phyloP scores from a whole-genome alignment of 2,329 filamentous ascomycete genomes.

The Periconia macrospinosa region DNA sequence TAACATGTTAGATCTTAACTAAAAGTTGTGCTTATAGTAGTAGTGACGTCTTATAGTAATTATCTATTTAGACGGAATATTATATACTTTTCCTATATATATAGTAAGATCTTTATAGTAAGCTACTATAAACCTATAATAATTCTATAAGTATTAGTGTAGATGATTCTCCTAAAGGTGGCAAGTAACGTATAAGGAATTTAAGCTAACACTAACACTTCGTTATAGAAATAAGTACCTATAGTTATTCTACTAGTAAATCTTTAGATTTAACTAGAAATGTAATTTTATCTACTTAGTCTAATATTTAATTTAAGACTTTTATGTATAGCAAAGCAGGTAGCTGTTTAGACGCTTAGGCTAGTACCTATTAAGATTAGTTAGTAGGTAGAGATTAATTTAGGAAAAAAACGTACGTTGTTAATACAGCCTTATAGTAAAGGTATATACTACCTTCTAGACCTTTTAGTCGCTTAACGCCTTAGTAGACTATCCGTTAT shows the following conservation, averaged over 20 bases:
- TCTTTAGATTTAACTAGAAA: not conserved
- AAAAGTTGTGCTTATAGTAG: not conserved
- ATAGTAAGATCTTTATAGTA: not conserved
- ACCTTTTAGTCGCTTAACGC: not conserved
- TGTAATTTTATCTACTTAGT: not conserved
- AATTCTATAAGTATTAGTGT: not conserved
- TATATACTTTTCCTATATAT: not conserved
- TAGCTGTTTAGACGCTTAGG: not conserved
- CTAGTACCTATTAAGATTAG: not conserved
- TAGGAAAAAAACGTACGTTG: not conserved
- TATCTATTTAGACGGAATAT: not conserved
- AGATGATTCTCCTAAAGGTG: not conserved
- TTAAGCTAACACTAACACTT: not conserved
- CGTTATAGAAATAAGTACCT: not conserved
- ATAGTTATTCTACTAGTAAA: not conserved
- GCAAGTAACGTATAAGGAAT: not conserved
- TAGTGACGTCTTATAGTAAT: not conserved
- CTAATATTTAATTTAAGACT: not conserved
- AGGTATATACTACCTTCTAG: not conserved
- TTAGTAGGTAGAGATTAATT: not conserved
- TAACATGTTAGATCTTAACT: not conserved
- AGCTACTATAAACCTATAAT: not conserved
- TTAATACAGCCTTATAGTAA: not conserved
- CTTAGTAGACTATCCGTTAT: not conserved
- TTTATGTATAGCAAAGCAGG: not conserved